Evolutionary conservation across 1,284 basidiomycete species (phyloP).

Genomic region (Flammula alnicola): DNA sequence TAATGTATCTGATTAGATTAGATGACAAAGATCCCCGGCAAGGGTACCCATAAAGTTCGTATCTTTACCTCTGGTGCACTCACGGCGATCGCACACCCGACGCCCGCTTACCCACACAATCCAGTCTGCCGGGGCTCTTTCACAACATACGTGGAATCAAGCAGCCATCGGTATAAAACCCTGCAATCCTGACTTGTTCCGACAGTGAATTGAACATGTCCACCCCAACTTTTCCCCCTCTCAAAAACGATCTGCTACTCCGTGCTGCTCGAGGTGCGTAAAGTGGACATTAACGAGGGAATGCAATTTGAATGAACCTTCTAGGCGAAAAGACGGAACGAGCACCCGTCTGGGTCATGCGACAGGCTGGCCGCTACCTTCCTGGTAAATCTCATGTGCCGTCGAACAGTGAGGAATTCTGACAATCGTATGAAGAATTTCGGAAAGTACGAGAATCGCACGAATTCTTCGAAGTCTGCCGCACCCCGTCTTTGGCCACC

Average conservation of each 20-base stretch:
- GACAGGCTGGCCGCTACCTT: constrained; percentile 95
- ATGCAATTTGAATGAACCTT: constrained; percentile 7
- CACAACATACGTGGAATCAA: constrained; percentile 24
- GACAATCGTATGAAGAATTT: constrained; percentile 65
- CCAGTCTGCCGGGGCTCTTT: constrained; percentile 18
- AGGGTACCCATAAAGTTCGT: too few relatives aligned
- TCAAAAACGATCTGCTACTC: constrained; percentile 90
- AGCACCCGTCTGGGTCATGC: constrained; percentile 99
- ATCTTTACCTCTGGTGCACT: too few relatives aligned
- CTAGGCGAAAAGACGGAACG: constrained; percentile 86
- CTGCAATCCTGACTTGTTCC: not conserved
- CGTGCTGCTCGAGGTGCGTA: constrained; percentile 81
- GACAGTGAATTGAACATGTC: constrained; percentile 26
- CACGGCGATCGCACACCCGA: constrained; percentile 18
- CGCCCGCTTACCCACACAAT: constrained; percentile 19
- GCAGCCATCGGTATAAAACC: constrained; percentile 14
- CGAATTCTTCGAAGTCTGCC: constrained; percentile 94
- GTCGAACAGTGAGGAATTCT: constrained; percentile 10
- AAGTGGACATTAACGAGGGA: not conserved
- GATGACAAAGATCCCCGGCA: too few relatives aligned
- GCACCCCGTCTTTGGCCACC: constrained; percentile 83
- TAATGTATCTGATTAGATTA: constrained; percentile 22
- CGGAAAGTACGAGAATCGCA: constrained; percentile 81
- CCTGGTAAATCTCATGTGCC: constrained; percentile 65
- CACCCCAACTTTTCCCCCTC: constrained; percentile 61